Evolutionary conservation across 257 asterid species (phyloP).

Genomic region (Solanum sitiens): DNA sequence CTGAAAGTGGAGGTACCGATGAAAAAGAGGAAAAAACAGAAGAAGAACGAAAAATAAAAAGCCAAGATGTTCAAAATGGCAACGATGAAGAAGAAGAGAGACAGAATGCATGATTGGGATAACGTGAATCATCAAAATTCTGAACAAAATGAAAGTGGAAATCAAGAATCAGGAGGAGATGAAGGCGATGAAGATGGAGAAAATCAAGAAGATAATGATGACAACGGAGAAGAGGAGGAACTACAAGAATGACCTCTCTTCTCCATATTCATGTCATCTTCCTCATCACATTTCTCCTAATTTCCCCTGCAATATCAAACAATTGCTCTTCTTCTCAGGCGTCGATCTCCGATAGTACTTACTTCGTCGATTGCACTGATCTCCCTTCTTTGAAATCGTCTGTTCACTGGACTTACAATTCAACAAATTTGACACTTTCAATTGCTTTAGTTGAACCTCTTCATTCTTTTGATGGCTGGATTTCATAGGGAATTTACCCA

Average conservation of each 20-base stretch:
- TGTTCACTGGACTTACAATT: conserved; percentile 52
- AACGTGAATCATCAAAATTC: too few species aligned
- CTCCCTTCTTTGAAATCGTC: conserved; percentile 47
- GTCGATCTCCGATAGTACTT: not conserved
- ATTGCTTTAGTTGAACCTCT: conserved; percentile 56
- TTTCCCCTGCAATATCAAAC: not conserved
- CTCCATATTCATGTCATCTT: not conserved
- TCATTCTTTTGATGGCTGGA: conserved; percentile 45
- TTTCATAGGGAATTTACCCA: conserved; percentile 73
- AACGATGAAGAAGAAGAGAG: too few species aligned
- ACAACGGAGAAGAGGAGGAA: too few species aligned
- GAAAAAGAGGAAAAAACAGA: too few species aligned
- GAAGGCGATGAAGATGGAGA: too few species aligned
- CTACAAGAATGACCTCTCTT: conserved; percentile 15
- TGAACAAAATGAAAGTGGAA: too few species aligned
- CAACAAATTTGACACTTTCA: conserved; percentile 26
- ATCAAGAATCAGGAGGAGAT: too few species aligned
- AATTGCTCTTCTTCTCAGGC: conserved; percentile 23
- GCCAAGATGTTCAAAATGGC: too few species aligned
- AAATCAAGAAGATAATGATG: too few species aligned
- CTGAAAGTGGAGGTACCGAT: too few species aligned
- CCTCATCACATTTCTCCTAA: conserved; percentile 20
- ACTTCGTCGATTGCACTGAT: conserved; percentile 32
- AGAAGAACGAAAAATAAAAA: too few species aligned
- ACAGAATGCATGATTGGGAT: too few species aligned